Evolutionary conservation across 352 stramenopile species (phyloP).

Genomic region (Globisporangium nunn): DNA sequence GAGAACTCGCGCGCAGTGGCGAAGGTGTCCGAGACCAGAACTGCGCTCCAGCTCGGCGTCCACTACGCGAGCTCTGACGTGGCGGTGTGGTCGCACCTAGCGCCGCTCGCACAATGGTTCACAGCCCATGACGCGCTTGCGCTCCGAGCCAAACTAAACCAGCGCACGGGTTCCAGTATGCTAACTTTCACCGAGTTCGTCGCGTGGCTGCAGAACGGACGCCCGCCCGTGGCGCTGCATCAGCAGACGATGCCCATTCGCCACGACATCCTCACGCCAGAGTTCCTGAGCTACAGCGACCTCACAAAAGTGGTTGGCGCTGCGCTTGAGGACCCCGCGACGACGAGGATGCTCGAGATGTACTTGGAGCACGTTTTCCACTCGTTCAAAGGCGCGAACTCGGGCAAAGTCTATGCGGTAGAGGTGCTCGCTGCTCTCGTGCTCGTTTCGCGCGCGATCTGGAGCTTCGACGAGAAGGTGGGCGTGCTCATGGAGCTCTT

Average conservation of each 20-base stretch:
- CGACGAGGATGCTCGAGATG: slow-evolving; percentile 33
- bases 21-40: slow-evolving; percentile 10
- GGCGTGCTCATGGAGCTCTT: slow-evolving; percentile 49
- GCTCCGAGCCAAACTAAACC: slow-evolving; percentile 24
- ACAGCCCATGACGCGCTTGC: slow-evolving; percentile 36
- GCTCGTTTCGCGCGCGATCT: slow-evolving; percentile 55
- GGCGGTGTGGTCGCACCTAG: slow-evolving; percentile 49
- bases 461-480: slow-evolving; percentile 48
- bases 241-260: slow-evolving; percentile 9
- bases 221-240: not conserved
- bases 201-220: slow-evolving; percentile 27
- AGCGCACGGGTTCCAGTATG: slow-evolving; percentile 23
- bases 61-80: slow-evolving; percentile 48
- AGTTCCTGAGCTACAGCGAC: slow-evolving; percentile 1
- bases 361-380: slow-evolving; percentile 58
- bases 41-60: slow-evolving; percentile 31
- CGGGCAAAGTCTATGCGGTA: slow-evolving; percentile 33
- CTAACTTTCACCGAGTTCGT: slow-evolving; percentile 41
- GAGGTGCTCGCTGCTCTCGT: slow-evolving; percentile 59
- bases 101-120: slow-evolving; percentile 58
- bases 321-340: not conserved
- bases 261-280: slow-evolving; percentile 40
- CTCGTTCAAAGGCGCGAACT: slow-evolving; percentile 25
- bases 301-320: slow-evolving; percentile 9
- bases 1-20: slow-evolving; percentile 23